Percentiles rank a stretch among this genome's conserved stretches.
Evolutionary conservation across 1,284 basidiomycete genomes (phyloP).

Genomic region (Leccinum fuscescens): DNA sequence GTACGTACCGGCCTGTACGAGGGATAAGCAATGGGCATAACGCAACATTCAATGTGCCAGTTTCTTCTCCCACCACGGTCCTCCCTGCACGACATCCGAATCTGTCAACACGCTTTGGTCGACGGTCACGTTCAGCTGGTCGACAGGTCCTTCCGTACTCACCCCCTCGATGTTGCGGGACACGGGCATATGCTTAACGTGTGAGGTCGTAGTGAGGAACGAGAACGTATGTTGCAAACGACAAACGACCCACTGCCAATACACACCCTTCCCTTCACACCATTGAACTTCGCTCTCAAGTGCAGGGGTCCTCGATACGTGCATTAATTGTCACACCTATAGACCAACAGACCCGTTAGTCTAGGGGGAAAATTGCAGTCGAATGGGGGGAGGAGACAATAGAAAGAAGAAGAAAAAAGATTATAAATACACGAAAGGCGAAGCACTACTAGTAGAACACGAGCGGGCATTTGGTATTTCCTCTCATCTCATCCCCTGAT

Average conservation of each 20-base stretch:
- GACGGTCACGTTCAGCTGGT: background rate
- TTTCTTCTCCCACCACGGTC: background rate
- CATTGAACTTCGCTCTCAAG: background rate
- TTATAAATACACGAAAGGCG: slow-evolving; percentile 31
- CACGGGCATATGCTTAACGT: slow-evolving; percentile 12
- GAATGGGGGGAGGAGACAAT: background rate
- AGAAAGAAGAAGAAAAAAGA: background rate
- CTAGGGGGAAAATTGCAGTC: background rate
- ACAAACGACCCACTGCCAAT: background rate
- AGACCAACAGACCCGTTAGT: slow-evolving; percentile 15
- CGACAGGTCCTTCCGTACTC: background rate
- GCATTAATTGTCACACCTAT: slow-evolving; percentile 3
- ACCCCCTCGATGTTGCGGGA: background rate
- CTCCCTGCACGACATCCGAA: background rate
- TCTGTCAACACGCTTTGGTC: background rate
- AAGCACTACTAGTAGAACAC: slow-evolving; percentile 14
- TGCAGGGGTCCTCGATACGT: background rate
- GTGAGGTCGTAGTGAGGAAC: slow-evolving; percentile 16
- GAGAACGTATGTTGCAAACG: background rate
- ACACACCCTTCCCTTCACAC: slow-evolving; percentile 6
- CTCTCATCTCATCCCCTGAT: slow-evolving; percentile 54
- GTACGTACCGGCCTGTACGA: background rate
- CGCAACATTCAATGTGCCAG: background rate
- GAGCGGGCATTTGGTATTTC: slow-evolving; percentile 21
- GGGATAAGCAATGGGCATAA: background rate